Percentiles rank a stretch among this genome's conserved stretches.
Evolutionary conservation across 257 asterid genomes (phyloP).

Genomic region (Nicotiana undulata): DNA sequence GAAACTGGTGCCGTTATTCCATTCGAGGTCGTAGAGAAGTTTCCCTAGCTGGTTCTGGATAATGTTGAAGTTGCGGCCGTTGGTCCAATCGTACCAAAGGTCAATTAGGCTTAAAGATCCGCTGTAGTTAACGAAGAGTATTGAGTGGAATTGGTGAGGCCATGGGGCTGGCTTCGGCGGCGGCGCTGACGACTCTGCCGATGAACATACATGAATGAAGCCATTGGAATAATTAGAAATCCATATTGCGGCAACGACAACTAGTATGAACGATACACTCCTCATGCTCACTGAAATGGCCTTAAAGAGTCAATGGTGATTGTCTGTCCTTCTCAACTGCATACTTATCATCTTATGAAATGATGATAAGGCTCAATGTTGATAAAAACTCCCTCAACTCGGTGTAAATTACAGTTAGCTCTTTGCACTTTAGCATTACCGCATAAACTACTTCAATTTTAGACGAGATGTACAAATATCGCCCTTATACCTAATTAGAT

Average conservation of each 20-base stretch:
- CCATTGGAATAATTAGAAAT: neutral
- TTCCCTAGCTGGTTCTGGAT: slow-evolving; percentile 57
- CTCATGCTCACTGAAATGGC: neutral
- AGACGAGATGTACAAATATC: no score
- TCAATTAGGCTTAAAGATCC: slow-evolving; percentile 29
- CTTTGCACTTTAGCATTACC: no score
- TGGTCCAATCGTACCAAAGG: slow-evolving; percentile 72
- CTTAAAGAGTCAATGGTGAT: neutral
- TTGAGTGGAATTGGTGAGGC: slow-evolving; percentile 77
- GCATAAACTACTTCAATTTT: no score
- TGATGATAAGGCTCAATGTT: neutral
- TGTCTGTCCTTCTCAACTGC: no score
- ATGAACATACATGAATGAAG: neutral
- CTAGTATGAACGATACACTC: neutral
- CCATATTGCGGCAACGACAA: neutral
- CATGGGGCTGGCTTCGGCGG: slow-evolving; percentile 49
- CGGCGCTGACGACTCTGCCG: slow-evolving; percentile 18
- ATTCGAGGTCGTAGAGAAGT: slow-evolving; percentile 49
- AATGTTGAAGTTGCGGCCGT: slow-evolving; percentile 66
- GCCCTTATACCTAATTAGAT: no score
- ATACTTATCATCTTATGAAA: no score
- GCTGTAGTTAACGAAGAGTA: slow-evolving; percentile 44
- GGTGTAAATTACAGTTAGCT: no score
- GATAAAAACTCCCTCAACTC: no score
- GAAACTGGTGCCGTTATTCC: slow-evolving; percentile 65